A percentile compares a stretch with the other conserved stretches of the same genome.
Evolutionary conservation across 1,284 basidiomycete species (phyloP).

Genomic region (Papiliotrema laurentii): DNA sequence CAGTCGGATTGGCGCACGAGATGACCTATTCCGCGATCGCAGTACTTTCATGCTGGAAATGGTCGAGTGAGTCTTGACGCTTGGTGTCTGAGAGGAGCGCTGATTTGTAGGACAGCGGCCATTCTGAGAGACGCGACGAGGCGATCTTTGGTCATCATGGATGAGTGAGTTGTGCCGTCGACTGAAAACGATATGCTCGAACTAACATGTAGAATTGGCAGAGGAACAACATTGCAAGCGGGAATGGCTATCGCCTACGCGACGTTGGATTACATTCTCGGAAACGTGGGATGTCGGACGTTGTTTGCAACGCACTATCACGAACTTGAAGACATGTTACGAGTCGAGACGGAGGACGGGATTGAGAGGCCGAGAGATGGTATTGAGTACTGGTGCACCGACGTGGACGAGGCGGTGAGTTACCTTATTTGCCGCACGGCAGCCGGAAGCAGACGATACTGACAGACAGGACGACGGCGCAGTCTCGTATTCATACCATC

Average conservation of each 20-base stretch:
- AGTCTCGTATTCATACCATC: slow-evolving; percentile 77
- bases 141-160: slow-evolving; percentile 87
- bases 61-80: slow-evolving; percentile 38
- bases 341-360: slow-evolving; percentile 3
- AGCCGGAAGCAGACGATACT: background rate
- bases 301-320: slow-evolving; percentile 98
- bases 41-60: slow-evolving; percentile 72
- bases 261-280: slow-evolving; percentile 73
- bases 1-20: slow-evolving; percentile 90
- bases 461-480: slow-evolving; percentile 55
- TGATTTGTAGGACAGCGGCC: slow-evolving; percentile 43
- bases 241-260: slow-evolving; percentile 92
- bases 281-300: slow-evolving; percentile 69
- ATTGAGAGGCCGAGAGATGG: slow-evolving; percentile 39
- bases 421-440: background rate
- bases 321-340: slow-evolving; percentile 78
- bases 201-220: slow-evolving; percentile 57
- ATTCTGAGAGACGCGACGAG: slow-evolving; percentile 71
- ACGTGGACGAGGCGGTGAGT: slow-evolving; percentile 71
- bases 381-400: slow-evolving; percentile 83
- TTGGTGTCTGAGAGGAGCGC: background rate
- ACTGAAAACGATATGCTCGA: background rate
- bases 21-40: slow-evolving; percentile 86
- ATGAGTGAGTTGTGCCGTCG: slow-evolving; percentile 55
- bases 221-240: slow-evolving; percentile 88